Evolutionary conservation across 2,329 filamentous ascomycete species (phyloP).

Genomic region (Ophiocordyceps australis): DNA sequence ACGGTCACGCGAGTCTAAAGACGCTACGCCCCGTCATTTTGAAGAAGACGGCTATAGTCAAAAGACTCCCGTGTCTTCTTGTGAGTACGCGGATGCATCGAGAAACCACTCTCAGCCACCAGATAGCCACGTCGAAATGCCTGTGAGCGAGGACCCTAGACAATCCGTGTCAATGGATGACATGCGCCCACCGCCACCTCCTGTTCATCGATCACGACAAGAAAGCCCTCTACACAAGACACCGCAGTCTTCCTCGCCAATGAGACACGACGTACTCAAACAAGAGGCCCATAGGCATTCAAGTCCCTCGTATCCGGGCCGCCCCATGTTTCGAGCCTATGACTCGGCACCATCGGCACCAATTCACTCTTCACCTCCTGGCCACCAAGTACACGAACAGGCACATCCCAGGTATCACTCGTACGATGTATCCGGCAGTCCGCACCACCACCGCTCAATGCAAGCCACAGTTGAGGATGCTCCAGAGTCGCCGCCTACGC

Average conservation of each 20-base stretch:
- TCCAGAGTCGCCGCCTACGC: constrained; percentile 27
- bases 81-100: constrained; percentile 19
- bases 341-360: constrained; percentile 18
- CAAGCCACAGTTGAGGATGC: constrained; percentile 47
- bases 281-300: constrained; percentile 38
- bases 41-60: constrained; percentile 19
- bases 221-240: constrained; percentile 24
- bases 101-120: constrained; percentile 14
- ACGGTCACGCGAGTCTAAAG: constrained; percentile 16
- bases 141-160: constrained; percentile 11
- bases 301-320: constrained; percentile 29
- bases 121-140: constrained; percentile 14
- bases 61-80: constrained; percentile 10
- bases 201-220: constrained; percentile 30
- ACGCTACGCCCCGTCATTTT: constrained; percentile 13
- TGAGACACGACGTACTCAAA: constrained; percentile 40
- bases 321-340: constrained; percentile 31
- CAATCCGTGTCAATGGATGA: constrained; percentile 18
- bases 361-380: constrained; percentile 15
- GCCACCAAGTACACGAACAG: no score
- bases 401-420: constrained; percentile 31
- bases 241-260: constrained; percentile 26
- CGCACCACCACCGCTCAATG: constrained; percentile 29
- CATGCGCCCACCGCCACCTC: constrained; percentile 35
- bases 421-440: constrained; percentile 28